Evolutionary conservation across 768 basidiomycete species (phyloP).

Genomic region (Serendipita sp.): DNA sequence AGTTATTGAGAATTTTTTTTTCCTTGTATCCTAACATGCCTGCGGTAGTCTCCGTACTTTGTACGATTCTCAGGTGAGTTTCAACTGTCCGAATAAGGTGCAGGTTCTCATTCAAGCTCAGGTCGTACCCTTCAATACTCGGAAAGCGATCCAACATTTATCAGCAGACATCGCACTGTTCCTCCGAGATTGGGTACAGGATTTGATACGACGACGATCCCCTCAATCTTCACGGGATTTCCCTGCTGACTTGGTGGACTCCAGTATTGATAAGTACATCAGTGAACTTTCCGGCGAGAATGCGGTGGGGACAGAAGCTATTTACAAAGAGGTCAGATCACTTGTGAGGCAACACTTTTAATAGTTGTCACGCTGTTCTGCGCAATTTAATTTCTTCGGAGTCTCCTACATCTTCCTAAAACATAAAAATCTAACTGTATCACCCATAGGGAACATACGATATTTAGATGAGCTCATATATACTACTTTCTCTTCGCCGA

Average conservation of each 20-base stretch:
- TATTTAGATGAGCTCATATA: neutral
- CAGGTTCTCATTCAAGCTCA: slow-evolving; percentile 17
- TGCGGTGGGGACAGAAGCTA: slow-evolving; percentile 36
- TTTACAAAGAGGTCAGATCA: slow-evolving; percentile 57
- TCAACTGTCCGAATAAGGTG: slow-evolving; percentile 3
- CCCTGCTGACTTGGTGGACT: slow-evolving; percentile 62
- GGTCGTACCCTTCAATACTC: slow-evolving; percentile 74
- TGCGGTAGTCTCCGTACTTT: slow-evolving; percentile 61
- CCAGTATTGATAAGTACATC: slow-evolving; percentile 57
- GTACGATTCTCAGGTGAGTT: slow-evolving; percentile 70
- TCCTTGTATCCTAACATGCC: neutral
- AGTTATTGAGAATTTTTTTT: neutral
- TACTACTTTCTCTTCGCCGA: neutral
- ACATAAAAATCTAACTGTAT: neutral
- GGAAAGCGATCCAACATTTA: slow-evolving; percentile 60
- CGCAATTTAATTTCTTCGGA: no score
- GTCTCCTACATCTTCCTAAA: neutral
- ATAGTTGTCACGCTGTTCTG: neutral
- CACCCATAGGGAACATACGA: neutral
- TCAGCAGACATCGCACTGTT: slow-evolving; percentile 70
- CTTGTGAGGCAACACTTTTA: slow-evolving; percentile 60
- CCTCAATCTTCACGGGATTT: slow-evolving; percentile 44
- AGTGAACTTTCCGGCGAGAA: slow-evolving; percentile 47
- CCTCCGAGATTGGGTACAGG: slow-evolving; percentile 66
- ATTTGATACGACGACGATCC: slow-evolving; percentile 59